A percentile compares a stretch with the other conserved stretches of the same genome.
These are phyloP conservation scores for Magnaporthiopsis poae DNA, from an alignment of 2,329 filamentous ascomycete genomes.

Conservation along the genomic window DNA sequence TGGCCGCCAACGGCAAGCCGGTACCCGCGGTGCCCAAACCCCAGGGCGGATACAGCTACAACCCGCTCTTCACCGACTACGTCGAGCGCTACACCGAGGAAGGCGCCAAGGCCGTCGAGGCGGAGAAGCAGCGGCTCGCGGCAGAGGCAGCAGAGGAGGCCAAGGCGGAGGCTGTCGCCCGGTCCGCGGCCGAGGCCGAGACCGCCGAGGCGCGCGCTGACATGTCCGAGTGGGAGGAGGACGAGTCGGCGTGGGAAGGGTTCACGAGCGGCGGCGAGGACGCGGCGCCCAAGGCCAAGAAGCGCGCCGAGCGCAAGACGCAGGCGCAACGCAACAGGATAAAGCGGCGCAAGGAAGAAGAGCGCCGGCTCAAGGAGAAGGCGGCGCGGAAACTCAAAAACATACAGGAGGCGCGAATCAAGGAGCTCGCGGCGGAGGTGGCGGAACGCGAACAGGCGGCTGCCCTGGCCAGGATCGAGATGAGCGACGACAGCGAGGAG, in stretches of 20 bases:
- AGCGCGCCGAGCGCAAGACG: constrained; percentile 76
- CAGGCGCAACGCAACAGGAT: constrained; percentile 77
- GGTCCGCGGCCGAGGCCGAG: constrained; percentile 64
- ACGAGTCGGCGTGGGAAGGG: constrained; percentile 76
- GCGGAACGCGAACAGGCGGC: constrained; percentile 44
- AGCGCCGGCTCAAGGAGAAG: constrained; percentile 66
- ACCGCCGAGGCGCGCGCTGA: constrained; percentile 59
- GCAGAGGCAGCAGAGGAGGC: constrained; percentile 58
- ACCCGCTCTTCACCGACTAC: constrained; percentile 80
- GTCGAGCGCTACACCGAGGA: constrained; percentile 64
- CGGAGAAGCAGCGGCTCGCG: constrained; percentile 63
- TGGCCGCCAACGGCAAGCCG: constrained; percentile 71
- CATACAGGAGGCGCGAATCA: constrained; percentile 61
- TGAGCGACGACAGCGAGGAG: constrained; percentile 46
- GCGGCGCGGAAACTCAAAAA: constrained; percentile 63
- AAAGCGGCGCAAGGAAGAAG: constrained; percentile 79
- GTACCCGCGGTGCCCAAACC: constrained; percentile 73
- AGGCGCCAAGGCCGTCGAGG: constrained; percentile 67
- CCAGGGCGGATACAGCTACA: constrained; percentile 79
- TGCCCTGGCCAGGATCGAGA: constrained; percentile 30
- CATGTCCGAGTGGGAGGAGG: constrained; percentile 67
- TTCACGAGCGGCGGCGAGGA: constrained; percentile 75
- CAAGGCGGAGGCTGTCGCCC: constrained; percentile 56
- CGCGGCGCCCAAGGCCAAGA: constrained; percentile 58
- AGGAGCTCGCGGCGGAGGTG: constrained; percentile 57